Conservation (phyloP, 169 alveolate species). For the Eimeria brunetti region DNA sequence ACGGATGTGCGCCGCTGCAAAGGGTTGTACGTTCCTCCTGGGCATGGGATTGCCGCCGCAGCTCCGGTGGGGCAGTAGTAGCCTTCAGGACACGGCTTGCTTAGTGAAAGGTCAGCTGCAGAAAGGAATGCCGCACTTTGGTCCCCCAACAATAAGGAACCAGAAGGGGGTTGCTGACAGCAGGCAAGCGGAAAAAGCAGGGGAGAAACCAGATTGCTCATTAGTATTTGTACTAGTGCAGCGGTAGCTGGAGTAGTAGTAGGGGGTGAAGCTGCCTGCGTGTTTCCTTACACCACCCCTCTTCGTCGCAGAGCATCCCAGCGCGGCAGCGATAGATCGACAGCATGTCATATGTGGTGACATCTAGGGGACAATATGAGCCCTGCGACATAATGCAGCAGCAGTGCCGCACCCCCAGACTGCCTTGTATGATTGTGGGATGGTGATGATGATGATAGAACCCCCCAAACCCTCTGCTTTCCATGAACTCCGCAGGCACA, state of each 20-base stretch:
- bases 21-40: constrained; percentile 85
- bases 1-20: not conserved
- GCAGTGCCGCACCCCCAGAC: not conserved
- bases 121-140: not conserved
- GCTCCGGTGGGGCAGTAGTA: constrained; percentile 77
- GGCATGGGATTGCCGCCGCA: constrained; percentile 68
- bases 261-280: not conserved
- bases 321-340: constrained; percentile 36
- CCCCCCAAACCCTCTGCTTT: too few species aligned
- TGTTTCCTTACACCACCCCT: constrained; percentile 37
- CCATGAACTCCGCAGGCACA: not conserved
- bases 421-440: not conserved
- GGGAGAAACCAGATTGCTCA: too few species aligned
- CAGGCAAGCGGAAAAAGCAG: not conserved
- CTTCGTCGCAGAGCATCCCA: constrained; percentile 32
- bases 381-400: constrained; percentile 6
- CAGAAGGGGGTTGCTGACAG: not conserved
- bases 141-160: not conserved
- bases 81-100: constrained; percentile 78
- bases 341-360: constrained; percentile 52
- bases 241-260: not conserved
- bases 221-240: too few species aligned
- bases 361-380: constrained; percentile 37
- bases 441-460: too few species aligned
- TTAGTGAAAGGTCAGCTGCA: constrained; percentile 14